Evolutionary conservation across 371 early-diverging fungal species (phyloP).

Genomic region (Apophysomyces elegans): DNA sequence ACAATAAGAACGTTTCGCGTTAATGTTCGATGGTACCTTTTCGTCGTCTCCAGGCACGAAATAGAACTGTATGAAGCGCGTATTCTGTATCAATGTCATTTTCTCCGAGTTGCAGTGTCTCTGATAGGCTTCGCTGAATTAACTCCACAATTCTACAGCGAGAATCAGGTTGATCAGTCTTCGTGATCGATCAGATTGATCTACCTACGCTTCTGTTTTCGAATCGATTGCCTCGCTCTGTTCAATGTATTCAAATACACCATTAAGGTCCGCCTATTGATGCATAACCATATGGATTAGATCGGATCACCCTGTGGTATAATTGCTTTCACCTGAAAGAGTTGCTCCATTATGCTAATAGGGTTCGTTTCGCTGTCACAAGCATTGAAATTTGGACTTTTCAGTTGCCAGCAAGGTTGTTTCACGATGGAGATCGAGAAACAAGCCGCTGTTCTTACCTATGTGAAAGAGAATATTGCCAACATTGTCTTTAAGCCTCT

Average conservation of each 20-base stretch:
- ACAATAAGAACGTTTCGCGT: background rate
- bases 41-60: constrained; percentile 23
- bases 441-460: constrained; percentile 12
- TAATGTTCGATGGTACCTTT: constrained; percentile 16
- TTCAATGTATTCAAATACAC: constrained; percentile 24
- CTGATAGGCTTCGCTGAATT: constrained; percentile 1
- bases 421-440: constrained; percentile 11
- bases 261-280: constrained; percentile 24
- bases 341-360: background rate
- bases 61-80: constrained; percentile 24
- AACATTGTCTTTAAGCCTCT: constrained; percentile 49
- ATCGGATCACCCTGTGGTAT: background rate
- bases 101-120: constrained; percentile 21
- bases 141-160: background rate
- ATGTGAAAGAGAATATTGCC: constrained; percentile 25
- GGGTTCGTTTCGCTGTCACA: constrained; percentile 7
- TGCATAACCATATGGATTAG: background rate
- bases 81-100: constrained; percentile 5
- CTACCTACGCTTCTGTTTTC: background rate
- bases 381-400: constrained; percentile 13
- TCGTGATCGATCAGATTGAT: background rate
- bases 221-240: background rate
- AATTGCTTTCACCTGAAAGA: constrained; percentile 2
- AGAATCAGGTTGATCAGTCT: background rate
- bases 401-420: background rate